Evolutionary conservation across 73 alveolate genomes (phyloP).

Genomic region (Uronychia setigera): DNA sequence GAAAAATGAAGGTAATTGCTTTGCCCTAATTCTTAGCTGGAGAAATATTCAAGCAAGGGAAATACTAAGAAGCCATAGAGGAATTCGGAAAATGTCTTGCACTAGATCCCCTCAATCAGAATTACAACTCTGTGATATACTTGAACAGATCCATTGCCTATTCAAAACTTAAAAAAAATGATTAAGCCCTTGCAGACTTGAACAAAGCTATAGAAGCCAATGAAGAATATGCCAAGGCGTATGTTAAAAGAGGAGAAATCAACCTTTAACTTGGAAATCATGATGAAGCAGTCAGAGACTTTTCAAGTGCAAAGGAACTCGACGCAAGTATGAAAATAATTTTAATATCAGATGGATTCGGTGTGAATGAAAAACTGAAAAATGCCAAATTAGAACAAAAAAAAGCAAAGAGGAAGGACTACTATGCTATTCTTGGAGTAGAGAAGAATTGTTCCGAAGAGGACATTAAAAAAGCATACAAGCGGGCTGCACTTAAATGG

Average conservation of each 20-base stretch:
- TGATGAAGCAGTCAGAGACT: slow-evolving; percentile 94
- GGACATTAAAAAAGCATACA: slow-evolving; percentile 95
- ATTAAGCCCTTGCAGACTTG: slow-evolving; percentile 90
- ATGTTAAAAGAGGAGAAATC: slow-evolving; percentile 92
- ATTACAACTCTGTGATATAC: slow-evolving; percentile 79
- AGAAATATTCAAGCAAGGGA: slow-evolving; percentile 67
- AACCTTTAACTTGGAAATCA: slow-evolving; percentile 78
- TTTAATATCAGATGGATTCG: slow-evolving; percentile 32
- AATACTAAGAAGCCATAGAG: slow-evolving; percentile 87
- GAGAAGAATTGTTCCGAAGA: slow-evolving; percentile 84
- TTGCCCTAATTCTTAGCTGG: too few species aligned
- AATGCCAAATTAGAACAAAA: slow-evolving; percentile 81
- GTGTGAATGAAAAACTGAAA: slow-evolving; percentile 73
- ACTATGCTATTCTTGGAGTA: slow-evolving; percentile 93
- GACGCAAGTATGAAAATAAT: slow-evolving; percentile 59
- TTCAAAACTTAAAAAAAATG: slow-evolving; percentile 74
- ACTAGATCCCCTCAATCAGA: slow-evolving; percentile 83
- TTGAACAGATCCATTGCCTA: slow-evolving; percentile 91
- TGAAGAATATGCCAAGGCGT: slow-evolving; percentile 89
- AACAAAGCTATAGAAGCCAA: slow-evolving; percentile 85
- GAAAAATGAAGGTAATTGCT: slow-evolving; percentile 64
- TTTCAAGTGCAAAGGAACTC: slow-evolving; percentile 83
- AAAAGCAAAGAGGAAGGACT: slow-evolving; percentile 92
- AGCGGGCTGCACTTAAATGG: slow-evolving; percentile 91
- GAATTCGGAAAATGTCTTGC: slow-evolving; percentile 88